Evolutionary conservation across 108 stramenopile genomes (phyloP), one percentile per base, ranked within the genome.

Genomic region (Cylindrotheca closterium): DNA sequence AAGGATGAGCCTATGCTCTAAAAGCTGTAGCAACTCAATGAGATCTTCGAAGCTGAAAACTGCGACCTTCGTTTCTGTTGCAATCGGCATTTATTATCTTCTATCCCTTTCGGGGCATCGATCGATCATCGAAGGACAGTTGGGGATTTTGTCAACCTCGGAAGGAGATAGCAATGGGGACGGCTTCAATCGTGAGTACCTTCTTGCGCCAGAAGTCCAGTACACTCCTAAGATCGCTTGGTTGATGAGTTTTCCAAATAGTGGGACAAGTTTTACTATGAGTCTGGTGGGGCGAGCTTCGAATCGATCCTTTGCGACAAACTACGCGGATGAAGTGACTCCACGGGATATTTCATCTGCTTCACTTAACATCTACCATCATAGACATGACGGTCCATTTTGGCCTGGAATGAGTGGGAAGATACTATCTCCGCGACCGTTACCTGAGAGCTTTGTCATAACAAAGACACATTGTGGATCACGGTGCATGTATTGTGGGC

Each of bases 401-500:
- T 81, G 79, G 83, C 59, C 65, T 3, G 80, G 72, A 5, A 57
- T 56, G 48, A 60, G 66, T 0, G 74, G 70, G 53, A 68, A 62
- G 50, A 57, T 70, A 8, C 23, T 46, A 15, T 74, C 73, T 7
- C 71, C 70, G 4, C 64, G 73, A 0, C 48, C 32, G 1, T 56
- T 84, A 37, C 79, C 79, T 17, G 59, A 72, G 28, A 58, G 74
- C 5, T 87, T 69, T 22, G 86, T 92, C 17, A 64, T 92, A 2
- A 86, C 85, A 23, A 93, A 93, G 56, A 93, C 89, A 4, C 92
- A 93, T 66, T 90, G 89, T 56, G 88, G 92, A 7, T 68, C 73
- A 2, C 75, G 80, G 4, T 89, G 86, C 56, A 47, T 73, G 10
- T 47, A 73, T 34, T 89, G 87, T 65, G 80, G 73, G 21, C 83